Evolutionary conservation across 2,329 filamentous ascomycete genomes (phyloP).

Genomic region (Alternaria sp.): DNA sequence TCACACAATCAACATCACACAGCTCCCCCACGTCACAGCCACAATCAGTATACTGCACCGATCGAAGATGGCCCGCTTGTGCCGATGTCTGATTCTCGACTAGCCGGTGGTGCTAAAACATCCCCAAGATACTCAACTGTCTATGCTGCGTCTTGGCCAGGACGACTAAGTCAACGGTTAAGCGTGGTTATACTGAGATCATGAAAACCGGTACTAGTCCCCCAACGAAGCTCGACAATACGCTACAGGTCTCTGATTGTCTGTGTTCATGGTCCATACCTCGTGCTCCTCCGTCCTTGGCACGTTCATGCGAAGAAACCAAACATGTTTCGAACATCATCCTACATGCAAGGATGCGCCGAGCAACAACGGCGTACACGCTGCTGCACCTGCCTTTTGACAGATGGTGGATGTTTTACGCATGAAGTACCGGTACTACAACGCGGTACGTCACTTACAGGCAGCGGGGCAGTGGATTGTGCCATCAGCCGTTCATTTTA

Average conservation of each 20-base stretch:
- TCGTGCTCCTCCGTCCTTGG: neutral
- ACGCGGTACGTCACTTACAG: slow-evolving; percentile 19
- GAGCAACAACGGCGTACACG: neutral
- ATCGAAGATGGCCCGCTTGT: neutral
- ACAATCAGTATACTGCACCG: neutral
- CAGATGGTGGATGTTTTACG: neutral
- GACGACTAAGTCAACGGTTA: neutral
- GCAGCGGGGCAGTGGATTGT: slow-evolving; percentile 20
- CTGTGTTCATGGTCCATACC: neutral
- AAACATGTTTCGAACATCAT: slow-evolving; percentile 39
- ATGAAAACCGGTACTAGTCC: no score
- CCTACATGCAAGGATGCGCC: slow-evolving; percentile 14
- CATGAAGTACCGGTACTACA: slow-evolving; percentile 28
- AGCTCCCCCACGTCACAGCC: neutral
- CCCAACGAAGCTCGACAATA: accelerated
- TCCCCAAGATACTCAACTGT: neutral
- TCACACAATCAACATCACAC: slow-evolving; percentile 9
- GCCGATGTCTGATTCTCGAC: neutral
- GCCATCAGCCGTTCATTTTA: slow-evolving; percentile 17
- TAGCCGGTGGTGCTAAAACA: no score
- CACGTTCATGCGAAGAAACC: slow-evolving; percentile 20
- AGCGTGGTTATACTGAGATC: no score
- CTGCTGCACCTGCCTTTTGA: neutral
- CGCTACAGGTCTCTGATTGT: neutral
- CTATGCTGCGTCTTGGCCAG: neutral